Evolutionary conservation across 2,329 filamentous ascomycete species (phyloP), one percentile per base, ranked within the genome.

Genomic region (Emericellopsis atlantica): DNA sequence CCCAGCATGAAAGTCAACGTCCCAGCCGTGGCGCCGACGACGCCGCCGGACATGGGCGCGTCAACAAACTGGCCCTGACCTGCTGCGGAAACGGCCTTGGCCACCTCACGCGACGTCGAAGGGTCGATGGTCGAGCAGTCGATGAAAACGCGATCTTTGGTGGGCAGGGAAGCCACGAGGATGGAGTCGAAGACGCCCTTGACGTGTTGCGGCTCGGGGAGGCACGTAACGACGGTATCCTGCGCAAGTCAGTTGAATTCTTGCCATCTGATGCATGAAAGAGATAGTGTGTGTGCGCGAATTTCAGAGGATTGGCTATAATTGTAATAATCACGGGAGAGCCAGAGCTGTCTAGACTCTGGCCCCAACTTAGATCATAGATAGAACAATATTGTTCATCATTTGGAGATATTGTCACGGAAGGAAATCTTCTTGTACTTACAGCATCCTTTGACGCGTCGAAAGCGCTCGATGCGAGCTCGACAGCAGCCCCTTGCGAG

Each of bases 111-210:
- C 1, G 89, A 95, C 3, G 88, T 86, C 26, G 79, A 78, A 0
- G 89, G 88, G 60, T 96, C 92, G 55, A 98, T 96, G 14, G 92
- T 98, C 4, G 90, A 96, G 60, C 84, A 90, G 61, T 98, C 92
- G 55, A 98, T 92, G 60, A 94, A 95, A 43, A 95, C 65, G 32
- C 88, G 80, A 43, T 81, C 67, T 39, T 70, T 72, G 33, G 67
- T 64, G 1, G 69, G 58, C 0, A 70, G 57, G 3, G 66, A 49
- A 3, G 71, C 65, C 37, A 75, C 69, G 36, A 94, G 68, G 56
- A 96, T 88, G 41, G 81, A 72, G 37, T 76, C 67, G 60, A 88
- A 95, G 32, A 95, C 87, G 40, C 74, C 74, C 55, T 84, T 82
- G 43, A 96, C 90, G 56, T 96, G 90, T 23, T 81, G 72, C 1